Base-by-base conservation (phyloP, 805 yeast genomes). In the Yamadazyma tumulicola region DNA sequence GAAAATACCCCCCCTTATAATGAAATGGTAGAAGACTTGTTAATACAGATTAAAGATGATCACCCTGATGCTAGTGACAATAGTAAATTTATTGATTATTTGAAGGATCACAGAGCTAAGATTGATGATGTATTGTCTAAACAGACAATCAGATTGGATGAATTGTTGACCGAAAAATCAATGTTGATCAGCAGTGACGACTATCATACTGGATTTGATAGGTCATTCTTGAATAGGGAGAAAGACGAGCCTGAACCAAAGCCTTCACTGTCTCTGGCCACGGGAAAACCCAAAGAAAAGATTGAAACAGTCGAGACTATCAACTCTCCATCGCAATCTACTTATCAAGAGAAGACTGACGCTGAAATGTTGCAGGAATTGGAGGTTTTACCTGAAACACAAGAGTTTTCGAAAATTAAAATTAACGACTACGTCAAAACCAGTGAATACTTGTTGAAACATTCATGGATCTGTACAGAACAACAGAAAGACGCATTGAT, bases 11-110 rank as follows among this genome's bases (percentile, higher is more conserved):
- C 88, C 15, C 74, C 88, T 2, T 89, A 85, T 54, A 84, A 82
- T 53, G 97, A 88, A 51, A 89, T 91, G 97, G 78, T 91, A 32
- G 95, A 85, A 55, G 95, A 87, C 55, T 69, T 94, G 48, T 74
- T 91, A 47, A 73, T 73, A n/a, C 96, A 87, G 54, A 67, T 89
- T 44, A 74, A 69, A 30, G 74, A 69, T 12, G 93, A 86, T 48
- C 72, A 69, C 14, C 64, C 65, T 18, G 74, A 75, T 33, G 72
- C 74, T 4, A 61, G 63, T 0, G 56, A 64, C 34, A 47, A 57
- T 6, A 65, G 59, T 1, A 56, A 56, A 21, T 49, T 66, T 24
- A 47, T 67, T 11, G 53, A 64, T 16, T 57, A 59, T 37, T 66
- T 72, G 55, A 53, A 62, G 36, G 77, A 69, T 34, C 97, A 91